phyloP scores from a whole-genome alignment of 106 monocot species.

The Acorus gramineus region DNA sequence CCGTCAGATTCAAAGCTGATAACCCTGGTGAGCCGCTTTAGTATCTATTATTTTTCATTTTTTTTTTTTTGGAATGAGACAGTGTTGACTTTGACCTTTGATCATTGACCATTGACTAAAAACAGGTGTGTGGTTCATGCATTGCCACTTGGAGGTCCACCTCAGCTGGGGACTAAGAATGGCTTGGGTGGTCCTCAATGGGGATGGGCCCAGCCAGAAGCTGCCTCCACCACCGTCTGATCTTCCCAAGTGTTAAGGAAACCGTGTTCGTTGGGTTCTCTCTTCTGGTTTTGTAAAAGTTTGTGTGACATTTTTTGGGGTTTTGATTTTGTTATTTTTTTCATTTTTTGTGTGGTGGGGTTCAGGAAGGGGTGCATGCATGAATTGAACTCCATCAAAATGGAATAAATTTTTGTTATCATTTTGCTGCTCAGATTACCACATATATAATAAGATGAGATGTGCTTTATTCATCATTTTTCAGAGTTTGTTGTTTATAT shows the following conservation, averaged over 20 bases:
- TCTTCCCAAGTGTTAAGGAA: slow-evolving; percentile 20
- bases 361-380: too few relatives aligned
- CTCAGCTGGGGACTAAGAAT: slow-evolving; percentile 28
- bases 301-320: too few relatives aligned
- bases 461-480: too few relatives aligned
- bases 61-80: background rate
- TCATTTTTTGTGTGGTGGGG: too few relatives aligned
- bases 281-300: too few relatives aligned
- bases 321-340: too few relatives aligned
- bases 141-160: slow-evolving; percentile 28
- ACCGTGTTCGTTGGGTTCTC: too few relatives aligned
- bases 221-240: slow-evolving; percentile 30
- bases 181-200: slow-evolving; percentile 33
- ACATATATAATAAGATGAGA: too few relatives aligned
- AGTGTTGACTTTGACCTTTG: background rate
- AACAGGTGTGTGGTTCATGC: slow-evolving; percentile 38
- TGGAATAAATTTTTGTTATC: too few relatives aligned
- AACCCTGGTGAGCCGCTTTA: slow-evolving; percentile 18
- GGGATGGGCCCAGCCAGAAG: slow-evolving; percentile 21
- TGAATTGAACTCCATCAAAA: too few relatives aligned
- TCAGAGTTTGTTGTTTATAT: too few relatives aligned
- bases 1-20: slow-evolving; percentile 25
- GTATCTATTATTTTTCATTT: background rate
- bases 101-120: background rate
- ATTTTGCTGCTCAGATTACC: too few relatives aligned